Base-by-base conservation (phyloP, 1,284 basidiomycete species). In the Moesziomyces aphidis region DNA sequence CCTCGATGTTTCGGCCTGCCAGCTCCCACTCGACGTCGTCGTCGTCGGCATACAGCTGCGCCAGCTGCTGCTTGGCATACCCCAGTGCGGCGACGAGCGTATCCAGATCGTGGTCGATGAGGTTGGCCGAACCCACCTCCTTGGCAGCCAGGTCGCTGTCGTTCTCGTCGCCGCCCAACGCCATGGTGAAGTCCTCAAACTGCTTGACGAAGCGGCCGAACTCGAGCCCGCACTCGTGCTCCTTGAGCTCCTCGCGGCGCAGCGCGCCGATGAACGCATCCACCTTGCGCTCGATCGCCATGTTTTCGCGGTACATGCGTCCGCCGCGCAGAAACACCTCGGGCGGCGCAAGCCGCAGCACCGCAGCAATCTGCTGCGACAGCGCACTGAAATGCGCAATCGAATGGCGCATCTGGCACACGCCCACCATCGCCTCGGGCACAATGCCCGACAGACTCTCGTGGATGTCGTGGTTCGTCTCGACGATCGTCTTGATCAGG, bases 221-320 rank as follows among this genome's bases (percentile, higher is more conserved):
- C 80, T 97, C 95, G 74, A 89, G 90, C 17, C 92, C 93, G 85
- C 95, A 97, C 76, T 97, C 94, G 85, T 91, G 89, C 85, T 96
- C 95, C 47, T 92, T 89, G 86, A 99, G 94, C 85, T 94, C 94
- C 75, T 97, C 94, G 47, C 90, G 88, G 50, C 92, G 89, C 15
- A 97, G 87, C 34, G 92, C 88, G 55, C 92, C 91, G 63, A 98
- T 90, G 84, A 96, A 96, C 85, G 92, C 90, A 80, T 99, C 95
- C 56, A 99, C 89, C 45, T 92, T 89, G 83, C 92, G 92, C 87
- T 99, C 96, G 83, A 97, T 90, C 0, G 90, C 89, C 43, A 97
- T 89, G 31, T 77, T 69, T 71, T 99, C 96, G 9, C 89, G 89
- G 75, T 90, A 93, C 28, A 97, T 88, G 31, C 92, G 89, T 1